These are phyloP conservation scores for Scheffersomyces illinoinensis DNA, from an alignment of 1,139 yeast genomes.

Conservation along the genomic window DNA sequence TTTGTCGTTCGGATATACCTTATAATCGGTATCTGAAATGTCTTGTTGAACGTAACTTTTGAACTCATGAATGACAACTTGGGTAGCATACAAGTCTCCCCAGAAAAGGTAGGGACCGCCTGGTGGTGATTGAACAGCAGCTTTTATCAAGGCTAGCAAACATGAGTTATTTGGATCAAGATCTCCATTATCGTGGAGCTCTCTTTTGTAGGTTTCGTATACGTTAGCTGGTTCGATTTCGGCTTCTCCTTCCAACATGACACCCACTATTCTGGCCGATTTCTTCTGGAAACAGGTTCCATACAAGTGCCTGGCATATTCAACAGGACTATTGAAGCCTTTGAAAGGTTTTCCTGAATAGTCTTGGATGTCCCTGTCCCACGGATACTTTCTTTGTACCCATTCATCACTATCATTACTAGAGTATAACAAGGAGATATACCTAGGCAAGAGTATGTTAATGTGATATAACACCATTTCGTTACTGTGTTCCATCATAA, in stretches of 20 bases:
- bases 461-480: conserved; percentile 9
- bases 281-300: conserved; percentile 16
- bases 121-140: conserved; percentile 24
- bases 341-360: conserved; percentile 6
- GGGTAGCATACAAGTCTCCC: conserved; percentile 57
- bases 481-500: conserved; percentile 7
- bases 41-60: conserved; percentile 29
- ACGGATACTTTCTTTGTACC: conserved; percentile 13
- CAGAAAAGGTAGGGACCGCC: conserved; percentile 31
- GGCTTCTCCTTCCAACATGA: conserved; percentile 50
- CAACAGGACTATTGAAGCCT: conserved; percentile 12
- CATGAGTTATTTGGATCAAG: conserved; percentile 37
- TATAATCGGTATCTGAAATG: conserved; percentile 20
- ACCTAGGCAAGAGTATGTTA: conserved; percentile 27
- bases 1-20: conserved; percentile 44
- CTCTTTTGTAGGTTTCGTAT: conserved; percentile 12
- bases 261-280: conserved; percentile 30
- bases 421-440: conserved; percentile 26
- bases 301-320: conserved; percentile 28
- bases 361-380: conserved; percentile 14
- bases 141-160: conserved; percentile 44
- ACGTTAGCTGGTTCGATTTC: conserved; percentile 10
- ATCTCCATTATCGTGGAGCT: conserved; percentile 15
- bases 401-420: conserved; percentile 10
- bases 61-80: conserved; percentile 62